These are phyloP conservation scores for Aspergillus homomorphus DNA, from an alignment of 495 filamentous ascomycete genomes.

Conservation along the genomic window DNA sequence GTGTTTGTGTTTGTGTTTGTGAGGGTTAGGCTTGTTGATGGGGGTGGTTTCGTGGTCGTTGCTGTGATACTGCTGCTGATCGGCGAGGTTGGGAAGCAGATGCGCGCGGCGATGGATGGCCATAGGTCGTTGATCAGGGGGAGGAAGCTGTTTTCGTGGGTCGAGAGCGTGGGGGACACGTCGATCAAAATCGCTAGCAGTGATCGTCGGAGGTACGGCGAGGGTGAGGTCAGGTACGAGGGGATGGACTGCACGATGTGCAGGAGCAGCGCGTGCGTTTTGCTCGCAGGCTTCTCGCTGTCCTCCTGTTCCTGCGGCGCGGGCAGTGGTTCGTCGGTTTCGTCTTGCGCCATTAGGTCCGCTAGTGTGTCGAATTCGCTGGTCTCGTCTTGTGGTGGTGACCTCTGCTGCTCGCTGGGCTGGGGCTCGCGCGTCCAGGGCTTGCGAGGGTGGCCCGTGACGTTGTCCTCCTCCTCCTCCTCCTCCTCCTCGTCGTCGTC, in stretches of 20 bases:
- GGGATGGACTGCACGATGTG: slow-evolving; percentile 69
- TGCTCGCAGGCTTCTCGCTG: slow-evolving; percentile 50
- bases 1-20: not conserved
- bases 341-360: slow-evolving; percentile 30
- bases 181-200: slow-evolving; percentile 71
- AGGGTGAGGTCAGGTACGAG: slow-evolving; percentile 81
- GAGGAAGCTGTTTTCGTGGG: slow-evolving; percentile 76
- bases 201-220: slow-evolving; percentile 70
- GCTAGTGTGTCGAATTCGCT: slow-evolving; percentile 30
- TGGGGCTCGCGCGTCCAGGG: slow-evolving; percentile 35
- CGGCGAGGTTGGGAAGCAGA: slow-evolving; percentile 47
- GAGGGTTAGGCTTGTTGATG: slow-evolving; percentile 15
- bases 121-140: slow-evolving; percentile 87
- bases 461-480: too few species aligned
- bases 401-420: too few species aligned
- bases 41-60: slow-evolving; percentile 21
- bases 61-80: slow-evolving; percentile 21
- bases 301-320: slow-evolving; percentile 50
- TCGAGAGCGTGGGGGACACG: slow-evolving; percentile 62
- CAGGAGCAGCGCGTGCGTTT: slow-evolving; percentile 59
- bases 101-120: slow-evolving; percentile 68
- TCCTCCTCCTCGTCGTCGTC: too few species aligned
- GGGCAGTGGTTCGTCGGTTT: slow-evolving; percentile 39
- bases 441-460: slow-evolving; percentile 32
- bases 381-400: slow-evolving; percentile 22